These are phyloP conservation scores for Phaffomyces antillensis DNA, from an alignment of 805 yeast genomes.

Conservation along the genomic window DNA sequence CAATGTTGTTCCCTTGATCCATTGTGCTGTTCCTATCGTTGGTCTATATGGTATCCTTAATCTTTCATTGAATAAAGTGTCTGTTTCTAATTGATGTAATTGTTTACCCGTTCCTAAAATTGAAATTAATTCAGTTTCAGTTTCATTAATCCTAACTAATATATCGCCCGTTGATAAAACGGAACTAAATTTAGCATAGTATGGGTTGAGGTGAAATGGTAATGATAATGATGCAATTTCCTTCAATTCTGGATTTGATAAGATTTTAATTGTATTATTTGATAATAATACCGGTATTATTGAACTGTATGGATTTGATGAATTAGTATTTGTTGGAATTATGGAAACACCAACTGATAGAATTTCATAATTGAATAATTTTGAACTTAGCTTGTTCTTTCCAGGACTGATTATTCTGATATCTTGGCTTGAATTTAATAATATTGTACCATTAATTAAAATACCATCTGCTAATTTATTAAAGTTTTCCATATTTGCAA, in stretches of 20 bases:
- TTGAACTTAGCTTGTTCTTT: conserved; percentile 56
- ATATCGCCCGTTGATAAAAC: conserved; percentile 50
- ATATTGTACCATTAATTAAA: conserved; percentile 52
- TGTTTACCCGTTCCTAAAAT: conserved; percentile 37
- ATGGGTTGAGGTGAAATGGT: conserved; percentile 35
- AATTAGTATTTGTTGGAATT: conserved; percentile 18
- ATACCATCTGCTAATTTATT: conserved; percentile 54
- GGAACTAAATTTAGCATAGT: conserved; percentile 36
- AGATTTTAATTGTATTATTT: conserved; percentile 39
- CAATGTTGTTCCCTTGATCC: conserved; percentile 75
- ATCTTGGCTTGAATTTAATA: conserved; percentile 51
- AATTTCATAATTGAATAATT: conserved; percentile 43
- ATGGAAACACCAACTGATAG: conserved; percentile 46
- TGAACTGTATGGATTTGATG: conserved; percentile 34
- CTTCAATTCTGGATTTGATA: conserved; percentile 54
- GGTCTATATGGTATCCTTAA: conserved; percentile 75
- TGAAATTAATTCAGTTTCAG: conserved; percentile 47
- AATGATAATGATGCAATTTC: conserved; percentile 46
- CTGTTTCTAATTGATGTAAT: conserved; percentile 28
- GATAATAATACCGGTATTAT: conserved; percentile 38
- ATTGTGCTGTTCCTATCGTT: conserved; percentile 64
- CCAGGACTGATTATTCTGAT: conserved; percentile 57
- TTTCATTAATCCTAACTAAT: conserved; percentile 45
- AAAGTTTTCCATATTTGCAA: conserved; percentile 54
- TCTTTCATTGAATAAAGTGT: conserved; percentile 62